Evolutionary conservation across 768 basidiomycete genomes (phyloP).

Genomic region (Mrakia blollopis): DNA sequence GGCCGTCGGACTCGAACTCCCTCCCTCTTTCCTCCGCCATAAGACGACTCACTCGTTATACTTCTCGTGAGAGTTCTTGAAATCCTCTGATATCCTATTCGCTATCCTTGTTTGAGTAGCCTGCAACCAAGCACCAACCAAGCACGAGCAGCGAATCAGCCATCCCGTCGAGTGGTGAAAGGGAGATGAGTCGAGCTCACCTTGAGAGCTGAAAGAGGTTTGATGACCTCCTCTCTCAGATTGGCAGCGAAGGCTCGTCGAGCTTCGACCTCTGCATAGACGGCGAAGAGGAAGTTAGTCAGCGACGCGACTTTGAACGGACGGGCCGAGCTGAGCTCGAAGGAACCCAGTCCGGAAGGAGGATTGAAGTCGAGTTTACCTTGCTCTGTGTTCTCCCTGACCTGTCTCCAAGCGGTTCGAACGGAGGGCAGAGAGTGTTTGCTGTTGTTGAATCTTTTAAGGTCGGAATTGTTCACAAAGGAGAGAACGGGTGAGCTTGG

Average conservation of each 20-base stretch:
- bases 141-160: background rate
- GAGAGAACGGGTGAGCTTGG: background rate
- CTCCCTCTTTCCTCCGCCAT: background rate
- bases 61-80: conserved; percentile 11
- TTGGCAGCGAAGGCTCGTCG: conserved; percentile 20
- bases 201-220: conserved; percentile 23
- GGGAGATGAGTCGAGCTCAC: background rate
- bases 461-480: background rate
- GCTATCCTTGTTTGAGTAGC: conserved; percentile 28
- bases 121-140: conserved; percentile 5
- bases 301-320: background rate
- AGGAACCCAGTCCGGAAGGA: background rate
- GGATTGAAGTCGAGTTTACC: conserved; percentile 1
- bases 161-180: background rate
- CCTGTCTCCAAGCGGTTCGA: conserved; percentile 23
- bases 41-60: background rate
- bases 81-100: conserved; percentile 21
- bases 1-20: background rate
- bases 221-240: conserved; percentile 23
- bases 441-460: conserved; percentile 12
- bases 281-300: background rate
- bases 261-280: conserved; percentile 25
- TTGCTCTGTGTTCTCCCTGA: conserved; percentile 30
- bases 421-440: conserved; percentile 20
- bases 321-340: background rate